phyloP scores from a whole-genome alignment of 495 filamentous ascomycete genomes.

The Hypoxylon perforatum region DNA sequence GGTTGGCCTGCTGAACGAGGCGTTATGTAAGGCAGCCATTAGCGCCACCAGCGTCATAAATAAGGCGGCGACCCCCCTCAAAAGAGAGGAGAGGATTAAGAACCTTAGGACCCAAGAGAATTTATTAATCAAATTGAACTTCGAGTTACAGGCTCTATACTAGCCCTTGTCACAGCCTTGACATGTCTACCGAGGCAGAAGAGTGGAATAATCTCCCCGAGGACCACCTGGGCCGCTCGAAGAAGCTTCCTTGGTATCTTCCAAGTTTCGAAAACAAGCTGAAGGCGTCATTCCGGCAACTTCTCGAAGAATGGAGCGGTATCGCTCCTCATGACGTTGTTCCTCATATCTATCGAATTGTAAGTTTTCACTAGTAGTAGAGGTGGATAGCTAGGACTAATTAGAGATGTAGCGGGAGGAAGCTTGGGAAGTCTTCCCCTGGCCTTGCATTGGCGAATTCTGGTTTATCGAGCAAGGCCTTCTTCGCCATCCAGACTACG shows the following conservation, averaged over 20 bases:
- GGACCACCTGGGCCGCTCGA: constrained; percentile 3
- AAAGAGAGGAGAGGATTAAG: too few relatives aligned
- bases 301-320: constrained; percentile 23
- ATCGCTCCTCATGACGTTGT: constrained; percentile 20
- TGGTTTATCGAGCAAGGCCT: constrained; percentile 30
- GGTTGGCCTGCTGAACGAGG: too few relatives aligned
- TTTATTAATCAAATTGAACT: too few relatives aligned
- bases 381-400: not conserved
- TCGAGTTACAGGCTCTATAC: too few relatives aligned
- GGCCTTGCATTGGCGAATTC: constrained; percentile 38
- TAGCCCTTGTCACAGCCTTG: not conserved
- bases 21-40: too few relatives aligned
- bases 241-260: constrained; percentile 6
- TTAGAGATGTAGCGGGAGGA: constrained; percentile 13
- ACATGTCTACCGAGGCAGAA: constrained; percentile 12
- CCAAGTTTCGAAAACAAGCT: constrained; percentile 4
- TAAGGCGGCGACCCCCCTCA: too few relatives aligned
- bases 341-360: constrained; percentile 21
- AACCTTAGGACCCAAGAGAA: too few relatives aligned
- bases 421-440: constrained; percentile 38
- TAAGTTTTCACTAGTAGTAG: not conserved
- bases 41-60: too few relatives aligned
- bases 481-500: constrained; percentile 24
- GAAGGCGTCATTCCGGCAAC: not conserved
- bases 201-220: constrained; percentile 12